These are phyloP conservation scores for Phanerochaete carnosa DNA, from an alignment of 768 basidiomycete genomes.

Conservation along the genomic window DNA sequence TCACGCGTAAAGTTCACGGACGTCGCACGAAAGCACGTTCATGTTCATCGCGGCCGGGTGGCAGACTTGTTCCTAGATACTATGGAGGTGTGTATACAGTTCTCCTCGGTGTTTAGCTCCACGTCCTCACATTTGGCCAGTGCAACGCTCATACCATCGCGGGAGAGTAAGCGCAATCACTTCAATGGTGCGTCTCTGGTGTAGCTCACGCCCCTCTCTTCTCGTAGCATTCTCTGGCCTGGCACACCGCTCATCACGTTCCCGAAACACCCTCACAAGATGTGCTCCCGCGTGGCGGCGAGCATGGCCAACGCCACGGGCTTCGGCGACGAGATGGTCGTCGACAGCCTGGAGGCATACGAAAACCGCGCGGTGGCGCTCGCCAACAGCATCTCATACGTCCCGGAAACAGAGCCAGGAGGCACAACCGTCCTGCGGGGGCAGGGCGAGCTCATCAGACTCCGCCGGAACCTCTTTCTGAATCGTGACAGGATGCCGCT, in stretches of 20 bases:
- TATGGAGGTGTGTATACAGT: slow-evolving; percentile 34
- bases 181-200: not conserved
- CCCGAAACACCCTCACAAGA: slow-evolving; percentile 44
- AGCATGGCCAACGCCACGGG: slow-evolving; percentile 47
- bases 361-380: slow-evolving; percentile 42
- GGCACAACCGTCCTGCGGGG: slow-evolving; percentile 20
- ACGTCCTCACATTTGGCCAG: slow-evolving; percentile 20
- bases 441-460: slow-evolving; percentile 34
- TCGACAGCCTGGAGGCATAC: slow-evolving; percentile 39
- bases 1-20: slow-evolving; percentile 46
- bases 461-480: slow-evolving; percentile 41
- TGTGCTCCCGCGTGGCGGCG: slow-evolving; percentile 49
- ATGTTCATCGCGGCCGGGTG: slow-evolving; percentile 43
- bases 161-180: slow-evolving; percentile 35
- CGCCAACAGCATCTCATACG: slow-evolving; percentile 28
- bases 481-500: slow-evolving; percentile 39
- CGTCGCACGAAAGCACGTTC: slow-evolving; percentile 42
- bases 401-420: slow-evolving; percentile 11
- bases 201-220: not conserved
- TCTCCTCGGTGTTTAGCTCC: not conserved
- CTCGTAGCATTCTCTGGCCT: slow-evolving; percentile 44
- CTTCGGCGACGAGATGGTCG: slow-evolving; percentile 45
- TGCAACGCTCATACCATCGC: slow-evolving; percentile 53
- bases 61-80: slow-evolving; percentile 52
- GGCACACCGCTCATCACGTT: slow-evolving; percentile 49